Evolutionary conservation across 352 stramenopile genomes (phyloP).

Genomic region (Phytophthora vignae): DNA sequence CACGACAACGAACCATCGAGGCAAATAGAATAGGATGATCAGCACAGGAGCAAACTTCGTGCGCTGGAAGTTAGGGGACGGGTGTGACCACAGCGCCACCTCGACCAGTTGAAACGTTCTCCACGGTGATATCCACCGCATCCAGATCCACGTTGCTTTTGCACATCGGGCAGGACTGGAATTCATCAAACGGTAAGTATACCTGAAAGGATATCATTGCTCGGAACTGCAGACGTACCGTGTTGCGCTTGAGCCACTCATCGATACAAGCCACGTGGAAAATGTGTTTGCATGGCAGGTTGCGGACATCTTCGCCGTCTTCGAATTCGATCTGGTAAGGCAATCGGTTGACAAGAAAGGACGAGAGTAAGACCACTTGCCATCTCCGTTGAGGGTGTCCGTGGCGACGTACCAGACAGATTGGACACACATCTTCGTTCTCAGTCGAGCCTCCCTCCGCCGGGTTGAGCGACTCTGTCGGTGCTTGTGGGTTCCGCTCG

Average conservation of each 20-base stretch:
- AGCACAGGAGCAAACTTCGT: neutral
- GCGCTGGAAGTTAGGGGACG: slow-evolving; percentile 11
- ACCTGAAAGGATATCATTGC: neutral
- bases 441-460: slow-evolving; percentile 3
- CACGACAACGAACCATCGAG: slow-evolving; percentile 1
- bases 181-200: slow-evolving; percentile 1
- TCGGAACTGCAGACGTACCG: slow-evolving; percentile 50
- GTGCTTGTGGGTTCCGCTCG: slow-evolving; percentile 32
- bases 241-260: slow-evolving; percentile 89
- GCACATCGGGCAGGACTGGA: slow-evolving; percentile 83
- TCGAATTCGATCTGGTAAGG: slow-evolving; percentile 73
- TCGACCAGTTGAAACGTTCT: slow-evolving; percentile 9
- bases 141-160: slow-evolving; percentile 81
- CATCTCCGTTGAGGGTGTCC: neutral
- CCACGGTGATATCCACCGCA: slow-evolving; percentile 53
- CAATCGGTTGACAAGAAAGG: neutral
- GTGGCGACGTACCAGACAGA: slow-evolving; percentile 65
- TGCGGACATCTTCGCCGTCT: slow-evolving; percentile 76
- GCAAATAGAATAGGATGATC: slow-evolving; percentile 32
- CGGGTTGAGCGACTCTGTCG: slow-evolving; percentile 14
- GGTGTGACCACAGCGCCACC: slow-evolving; percentile 58
- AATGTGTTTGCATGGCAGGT: slow-evolving; percentile 87
- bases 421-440: slow-evolving; percentile 76
- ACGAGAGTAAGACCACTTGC: slow-evolving; percentile 3
- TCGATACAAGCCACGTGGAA: slow-evolving; percentile 92